Evolutionary conservation across 441 rosid genomes (phyloP).

Genomic region (Lepidium campestre): DNA sequence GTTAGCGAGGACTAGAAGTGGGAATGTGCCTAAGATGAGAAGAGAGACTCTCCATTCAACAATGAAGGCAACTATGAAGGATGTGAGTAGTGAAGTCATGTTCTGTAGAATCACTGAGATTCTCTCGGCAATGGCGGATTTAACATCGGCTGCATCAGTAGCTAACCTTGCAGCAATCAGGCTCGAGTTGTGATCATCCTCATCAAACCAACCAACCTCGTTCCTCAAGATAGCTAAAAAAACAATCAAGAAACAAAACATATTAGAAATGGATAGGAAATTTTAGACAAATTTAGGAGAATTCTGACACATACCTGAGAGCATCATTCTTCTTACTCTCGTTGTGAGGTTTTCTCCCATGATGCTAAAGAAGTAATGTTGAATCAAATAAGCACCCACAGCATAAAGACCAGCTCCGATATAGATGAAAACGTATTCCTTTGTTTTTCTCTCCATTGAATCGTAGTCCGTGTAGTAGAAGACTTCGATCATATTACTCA

Average conservation of each 20-base stretch:
- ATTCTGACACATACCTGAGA: constrained; percentile 57
- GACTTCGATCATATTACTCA: constrained; percentile 99
- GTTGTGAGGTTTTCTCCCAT: constrained; percentile 99
- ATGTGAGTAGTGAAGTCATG: constrained; percentile 98
- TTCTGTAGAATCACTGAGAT: constrained; percentile 92
- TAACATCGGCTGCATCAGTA: constrained; percentile 91
- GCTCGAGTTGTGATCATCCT: constrained; percentile 97
- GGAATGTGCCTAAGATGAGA: constrained; percentile 90
- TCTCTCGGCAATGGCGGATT: constrained; percentile 94
- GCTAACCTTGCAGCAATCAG: constrained; percentile 80
- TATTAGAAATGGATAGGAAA: not conserved
- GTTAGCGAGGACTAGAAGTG: constrained; percentile 96
- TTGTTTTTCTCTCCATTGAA: constrained; percentile 92
- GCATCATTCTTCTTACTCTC: constrained; percentile 98
- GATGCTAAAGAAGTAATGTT: constrained; percentile 97
- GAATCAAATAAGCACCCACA: constrained; percentile 87
- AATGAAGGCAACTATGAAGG: constrained; percentile 95
- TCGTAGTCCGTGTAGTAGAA: constrained; percentile 85
- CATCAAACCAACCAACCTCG: constrained; percentile 98
- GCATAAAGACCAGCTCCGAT: constrained; percentile 96
- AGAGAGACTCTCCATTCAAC: constrained; percentile 99
- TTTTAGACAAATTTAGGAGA: not conserved
- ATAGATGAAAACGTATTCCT: constrained; percentile 91
- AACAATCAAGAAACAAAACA: not conserved
- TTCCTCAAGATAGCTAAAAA: constrained; percentile 81